Percentiles rank a stretch among this genome's conserved stretches.
phyloP scores from a whole-genome alignment of 768 basidiomycete genomes.

The Rhodosporidiobolus odoratus region DNA sequence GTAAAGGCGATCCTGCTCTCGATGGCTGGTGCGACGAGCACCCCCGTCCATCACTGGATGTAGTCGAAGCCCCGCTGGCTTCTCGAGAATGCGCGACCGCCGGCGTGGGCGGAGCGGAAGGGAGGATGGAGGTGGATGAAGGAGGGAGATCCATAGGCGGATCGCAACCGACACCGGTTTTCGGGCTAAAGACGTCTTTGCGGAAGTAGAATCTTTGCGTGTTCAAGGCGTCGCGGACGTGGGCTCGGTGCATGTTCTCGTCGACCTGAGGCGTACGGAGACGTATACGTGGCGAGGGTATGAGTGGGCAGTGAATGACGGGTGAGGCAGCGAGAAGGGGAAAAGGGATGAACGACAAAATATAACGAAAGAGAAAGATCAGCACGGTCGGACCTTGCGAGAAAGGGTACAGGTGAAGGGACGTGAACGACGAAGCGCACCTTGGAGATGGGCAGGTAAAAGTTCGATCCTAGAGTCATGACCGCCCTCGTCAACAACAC shows the following conservation, averaged over 20 bases:
- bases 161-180: slow-evolving; percentile 27
- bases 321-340: too few species aligned
- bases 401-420: neutral
- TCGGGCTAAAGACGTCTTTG: slow-evolving; percentile 62
- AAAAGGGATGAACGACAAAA: neutral
- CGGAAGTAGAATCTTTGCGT: slow-evolving; percentile 83
- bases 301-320: too few species aligned
- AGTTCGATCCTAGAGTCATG: slow-evolving; percentile 80
- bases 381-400: too few species aligned
- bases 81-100: neutral
- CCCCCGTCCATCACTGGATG: slow-evolving; percentile 1
- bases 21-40: slow-evolving; percentile 31
- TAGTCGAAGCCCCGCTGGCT: neutral
- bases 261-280: too few species aligned
- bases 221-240: slow-evolving; percentile 68
- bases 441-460: slow-evolving; percentile 96
- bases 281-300: too few species aligned
- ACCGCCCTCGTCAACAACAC: slow-evolving; percentile 92
- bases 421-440: slow-evolving; percentile 51
- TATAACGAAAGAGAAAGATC: neutral
- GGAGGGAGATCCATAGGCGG: slow-evolving; percentile 9
- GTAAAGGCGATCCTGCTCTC: slow-evolving; percentile 33
- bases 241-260: slow-evolving; percentile 89
- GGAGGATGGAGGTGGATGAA: slow-evolving; percentile 34
- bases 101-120: neutral